Evolutionary conservation across 208 protist species (phyloP).

Genomic region (Wallacemonas sp.): DNA sequence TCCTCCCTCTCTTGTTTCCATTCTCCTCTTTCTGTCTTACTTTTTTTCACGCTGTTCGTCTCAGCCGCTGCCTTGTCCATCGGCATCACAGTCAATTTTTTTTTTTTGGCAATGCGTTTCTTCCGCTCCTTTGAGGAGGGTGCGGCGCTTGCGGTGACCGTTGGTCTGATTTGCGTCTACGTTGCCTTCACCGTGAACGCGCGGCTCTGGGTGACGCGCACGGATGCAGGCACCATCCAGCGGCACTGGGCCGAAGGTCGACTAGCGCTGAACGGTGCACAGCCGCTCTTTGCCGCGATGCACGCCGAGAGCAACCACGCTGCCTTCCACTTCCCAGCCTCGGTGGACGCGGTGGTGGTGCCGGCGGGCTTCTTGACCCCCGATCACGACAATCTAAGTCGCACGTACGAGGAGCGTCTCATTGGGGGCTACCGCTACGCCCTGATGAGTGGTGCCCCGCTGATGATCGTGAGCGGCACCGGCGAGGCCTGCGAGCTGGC

Average conservation of each 20-base stretch:
- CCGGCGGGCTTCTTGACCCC: slow-evolving; percentile 31
- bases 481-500: slow-evolving; percentile 28
- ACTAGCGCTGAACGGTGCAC: neutral
- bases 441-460: slow-evolving; percentile 60
- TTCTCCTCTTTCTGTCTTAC: too few relatives aligned
- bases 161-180: neutral
- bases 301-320: neutral
- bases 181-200: slow-evolving; percentile 1
- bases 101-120: neutral
- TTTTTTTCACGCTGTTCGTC: too few relatives aligned
- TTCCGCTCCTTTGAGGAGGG: neutral
- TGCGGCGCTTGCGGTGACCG: neutral
- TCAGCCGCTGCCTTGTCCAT: neutral
- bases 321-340: neutral
- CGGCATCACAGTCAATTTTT: too few relatives aligned
- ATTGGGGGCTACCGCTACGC: slow-evolving; percentile 50
- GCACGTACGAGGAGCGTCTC: slow-evolving; percentile 40
- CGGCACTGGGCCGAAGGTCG: neutral
- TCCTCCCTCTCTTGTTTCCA: too few relatives aligned
- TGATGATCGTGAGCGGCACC: slow-evolving; percentile 50
- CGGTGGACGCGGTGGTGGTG: slow-evolving; percentile 41
- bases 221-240: neutral
- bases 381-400: slow-evolving; percentile 23
- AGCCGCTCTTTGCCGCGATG: neutral
- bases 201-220: slow-evolving; percentile 13